Evolutionary conservation across 2,329 filamentous ascomycete species (phyloP), one percentile per base, ranked within the genome.

Genomic region (Hypoxylon sp.): DNA sequence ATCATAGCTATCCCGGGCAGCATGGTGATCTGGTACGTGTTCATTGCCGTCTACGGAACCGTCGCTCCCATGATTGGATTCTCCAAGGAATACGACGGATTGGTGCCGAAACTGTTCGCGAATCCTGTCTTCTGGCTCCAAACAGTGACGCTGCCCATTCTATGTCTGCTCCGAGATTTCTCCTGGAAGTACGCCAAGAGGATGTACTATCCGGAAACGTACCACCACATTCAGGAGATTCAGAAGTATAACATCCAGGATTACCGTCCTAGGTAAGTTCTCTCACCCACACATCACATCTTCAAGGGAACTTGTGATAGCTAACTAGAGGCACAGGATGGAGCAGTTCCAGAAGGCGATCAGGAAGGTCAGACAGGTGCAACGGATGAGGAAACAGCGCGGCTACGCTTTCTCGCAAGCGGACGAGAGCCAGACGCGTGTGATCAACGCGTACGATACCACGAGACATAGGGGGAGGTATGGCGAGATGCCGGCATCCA

Each of bases 161-260:
- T 98, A 52, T 98, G 95, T 79, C 85, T 99, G 53, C 81, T 94
- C 55, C 87, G 96, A 75, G 96, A 99, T 79, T 93, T 97, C 80
- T 90, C 91, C 2, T 99, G 95, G 94, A 99, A 99, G 85, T 99
- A 98, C 75, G 90, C 89, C 68, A 98, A 97, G 85, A 89, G 96
- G 72, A 98, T 99, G 94, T 99, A 98, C 82, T 91, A 90, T 73
- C 96, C 96, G 21, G 92, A 98, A 81, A 90, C 93, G 46, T 99
- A 99, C 77, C 96, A 99, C 75, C 96, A 99, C 79, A 96, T 99
- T 70, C 96, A 99, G 81, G 96, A 99, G 83, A 99, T 99, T 74
- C 96, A 99, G 81, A 99, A 99, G 82, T 99, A 98, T 83, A 99
- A 99, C 76, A 97, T 99, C 67, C 96, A 99, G 82, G 96, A 99